phyloP scores from a whole-genome alignment of 1,284 basidiomycete species.

The Sanghuangporus weigelae region DNA sequence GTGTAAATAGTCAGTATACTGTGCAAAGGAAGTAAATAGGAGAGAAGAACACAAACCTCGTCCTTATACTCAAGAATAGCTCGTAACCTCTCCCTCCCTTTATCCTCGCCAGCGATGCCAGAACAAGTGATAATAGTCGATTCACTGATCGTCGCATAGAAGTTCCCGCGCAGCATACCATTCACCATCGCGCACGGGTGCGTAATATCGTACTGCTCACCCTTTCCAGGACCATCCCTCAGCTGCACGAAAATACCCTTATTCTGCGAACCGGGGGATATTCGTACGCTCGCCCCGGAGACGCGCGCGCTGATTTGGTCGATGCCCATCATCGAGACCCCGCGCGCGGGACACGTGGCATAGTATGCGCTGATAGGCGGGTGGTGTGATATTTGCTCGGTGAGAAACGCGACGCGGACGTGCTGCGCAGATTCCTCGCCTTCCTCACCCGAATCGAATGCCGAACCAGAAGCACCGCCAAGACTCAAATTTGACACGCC shows the following conservation, averaged over 20 bases:
- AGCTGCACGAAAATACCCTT: slow-evolving; percentile 85
- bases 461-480: slow-evolving; percentile 28
- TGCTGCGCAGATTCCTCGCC: slow-evolving; percentile 27
- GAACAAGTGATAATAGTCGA: slow-evolving; percentile 80
- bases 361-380: slow-evolving; percentile 91
- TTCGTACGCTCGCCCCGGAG: slow-evolving; percentile 78
- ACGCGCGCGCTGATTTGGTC: slow-evolving; percentile 94
- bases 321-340: slow-evolving; percentile 70
- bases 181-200: slow-evolving; percentile 90
- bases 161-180: slow-evolving; percentile 83
- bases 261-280: slow-evolving; percentile 79
- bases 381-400: slow-evolving; percentile 92
- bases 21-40: background rate
- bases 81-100: slow-evolving; percentile 59
- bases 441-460: slow-evolving; percentile 28
- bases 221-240: slow-evolving; percentile 69
- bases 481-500: slow-evolving; percentile 59
- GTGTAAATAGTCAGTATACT: background rate
- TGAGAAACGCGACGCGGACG: slow-evolving; percentile 66
- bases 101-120: slow-evolving; percentile 72
- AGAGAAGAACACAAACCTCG: slow-evolving; percentile 55
- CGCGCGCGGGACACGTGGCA: slow-evolving; percentile 69
- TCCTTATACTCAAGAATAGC: slow-evolving; percentile 94
- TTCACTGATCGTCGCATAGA: slow-evolving; percentile 86
- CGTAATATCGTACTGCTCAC: slow-evolving; percentile 84